Conservation (phyloP, 2,329 filamentous ascomycete genomes). For the Verticillium nonalfalfae region DNA sequence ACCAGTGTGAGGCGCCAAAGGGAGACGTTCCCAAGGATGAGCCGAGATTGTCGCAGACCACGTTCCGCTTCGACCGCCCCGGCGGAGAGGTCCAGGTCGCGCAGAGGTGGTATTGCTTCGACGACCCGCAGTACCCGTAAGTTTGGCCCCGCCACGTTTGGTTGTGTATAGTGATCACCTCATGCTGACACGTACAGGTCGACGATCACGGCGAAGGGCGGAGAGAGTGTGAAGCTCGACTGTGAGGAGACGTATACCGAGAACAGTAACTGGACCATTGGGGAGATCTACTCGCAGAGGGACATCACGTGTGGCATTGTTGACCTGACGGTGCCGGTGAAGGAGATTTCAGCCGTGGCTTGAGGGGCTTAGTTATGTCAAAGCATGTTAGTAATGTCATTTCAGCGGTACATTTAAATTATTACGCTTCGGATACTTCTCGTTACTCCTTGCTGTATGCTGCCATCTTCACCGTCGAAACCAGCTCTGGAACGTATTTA, state of each 20-base stretch:
- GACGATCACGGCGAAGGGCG: constrained; percentile 20
- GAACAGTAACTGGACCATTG: constrained; percentile 23
- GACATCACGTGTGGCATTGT: constrained; percentile 19
- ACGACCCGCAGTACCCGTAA: constrained; percentile 21
- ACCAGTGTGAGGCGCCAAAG: constrained; percentile 32
- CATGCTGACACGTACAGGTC: constrained; percentile 8
- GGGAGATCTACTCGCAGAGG: constrained; percentile 23
- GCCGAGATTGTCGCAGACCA: constrained; percentile 15
- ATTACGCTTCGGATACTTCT: too few species aligned
- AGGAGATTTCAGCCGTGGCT: constrained; percentile 17
- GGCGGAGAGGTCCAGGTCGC: constrained; percentile 30
- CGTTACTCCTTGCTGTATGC: too few species aligned
- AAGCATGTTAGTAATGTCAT: too few species aligned
- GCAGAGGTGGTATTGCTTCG: constrained; percentile 42
- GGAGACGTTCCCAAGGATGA: constrained; percentile 16
- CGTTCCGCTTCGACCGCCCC: constrained; percentile 35
- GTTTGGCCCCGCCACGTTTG: neutral
- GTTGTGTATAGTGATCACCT: neutral
- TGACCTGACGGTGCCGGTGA: constrained; percentile 17
- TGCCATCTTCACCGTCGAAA: too few species aligned
- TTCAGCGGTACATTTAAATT: too few species aligned
- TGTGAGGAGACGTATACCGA: constrained; percentile 19
- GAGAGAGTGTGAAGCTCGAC: constrained; percentile 17
- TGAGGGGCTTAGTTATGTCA: constrained; percentile 6
- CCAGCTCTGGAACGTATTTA: too few species aligned